Conservation (phyloP, 2,329 filamentous ascomycete species). For the Talaromyces albobiverticillius region DNA sequence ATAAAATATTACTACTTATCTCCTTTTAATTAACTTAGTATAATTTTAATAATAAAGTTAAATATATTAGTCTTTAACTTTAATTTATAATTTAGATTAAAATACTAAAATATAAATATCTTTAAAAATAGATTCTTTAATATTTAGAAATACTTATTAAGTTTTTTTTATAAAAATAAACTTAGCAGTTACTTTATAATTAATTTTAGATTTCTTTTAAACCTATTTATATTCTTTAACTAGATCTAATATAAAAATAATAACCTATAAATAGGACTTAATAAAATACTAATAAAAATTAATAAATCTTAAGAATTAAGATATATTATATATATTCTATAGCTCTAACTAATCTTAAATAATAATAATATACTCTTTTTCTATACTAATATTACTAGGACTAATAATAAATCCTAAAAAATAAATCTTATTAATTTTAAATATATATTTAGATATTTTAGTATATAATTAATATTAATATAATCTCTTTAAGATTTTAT, state of each 20-base stretch:
- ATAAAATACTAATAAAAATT: neutral
- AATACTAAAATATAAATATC: neutral
- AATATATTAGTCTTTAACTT: neutral
- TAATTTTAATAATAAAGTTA: neutral
- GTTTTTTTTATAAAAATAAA: neutral
- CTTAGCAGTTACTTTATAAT: neutral
- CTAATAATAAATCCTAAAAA: neutral
- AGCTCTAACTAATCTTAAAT: neutral
- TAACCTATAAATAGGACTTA: neutral
- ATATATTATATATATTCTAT: neutral
- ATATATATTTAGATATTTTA: neutral
- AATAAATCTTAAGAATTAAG: neutral
- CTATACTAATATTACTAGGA: neutral
- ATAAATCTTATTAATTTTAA: neutral
- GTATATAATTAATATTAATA: neutral
- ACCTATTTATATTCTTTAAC: neutral
- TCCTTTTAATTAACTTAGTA: neutral
- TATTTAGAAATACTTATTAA: neutral
- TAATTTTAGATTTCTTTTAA: neutral
- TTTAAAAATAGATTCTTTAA: neutral
- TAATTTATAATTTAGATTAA: neutral
- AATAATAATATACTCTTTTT: neutral
- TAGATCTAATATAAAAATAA: neutral
- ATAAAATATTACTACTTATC: neutral
- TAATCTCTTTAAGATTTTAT: neutral